These are phyloP conservation scores for Chrysoporthe puriensis DNA, from an alignment of 2,329 filamentous ascomycete species.

Conservation along the genomic window DNA sequence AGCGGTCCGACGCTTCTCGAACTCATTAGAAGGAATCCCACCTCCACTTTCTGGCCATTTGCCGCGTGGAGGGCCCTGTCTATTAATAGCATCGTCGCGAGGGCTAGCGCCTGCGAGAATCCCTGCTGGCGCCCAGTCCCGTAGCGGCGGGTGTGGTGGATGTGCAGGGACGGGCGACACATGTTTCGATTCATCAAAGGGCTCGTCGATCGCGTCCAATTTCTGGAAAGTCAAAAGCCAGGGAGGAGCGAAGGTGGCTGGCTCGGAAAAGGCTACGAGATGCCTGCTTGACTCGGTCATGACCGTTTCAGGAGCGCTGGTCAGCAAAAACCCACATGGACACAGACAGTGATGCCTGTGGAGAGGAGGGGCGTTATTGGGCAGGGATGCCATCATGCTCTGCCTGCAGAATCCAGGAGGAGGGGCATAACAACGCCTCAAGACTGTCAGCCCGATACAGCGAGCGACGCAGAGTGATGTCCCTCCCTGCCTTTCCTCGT, in stretches of 20 bases:
- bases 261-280: background rate
- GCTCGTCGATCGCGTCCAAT: background rate
- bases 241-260: background rate
- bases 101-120: conserved; percentile 9
- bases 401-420: conserved; percentile 16
- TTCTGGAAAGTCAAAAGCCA: background rate
- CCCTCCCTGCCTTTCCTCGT: conserved; percentile 2
- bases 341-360: conserved; percentile 5
- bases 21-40: conserved; percentile 13
- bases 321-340: conserved; percentile 6
- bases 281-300: conserved; percentile 5
- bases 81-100: conserved; percentile 14
- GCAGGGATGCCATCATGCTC: conserved; percentile 13
- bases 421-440: conserved; percentile 5
- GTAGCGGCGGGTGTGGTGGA: conserved; percentile 19
- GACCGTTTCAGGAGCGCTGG: background rate
- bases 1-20: conserved; percentile 12
- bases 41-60: conserved; percentile 7
- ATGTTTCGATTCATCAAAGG: conserved; percentile 13
- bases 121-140: conserved; percentile 21
- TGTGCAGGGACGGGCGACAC: conserved; percentile 17
- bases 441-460: conserved; percentile 4
- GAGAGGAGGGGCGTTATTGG: conserved; percentile 13
- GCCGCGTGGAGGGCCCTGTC: background rate
- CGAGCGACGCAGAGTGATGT: background rate